These are phyloP conservation scores for Colletotrichum simmondsii DNA, from an alignment of 2,329 filamentous ascomycete genomes.

Conservation along the genomic window DNA sequence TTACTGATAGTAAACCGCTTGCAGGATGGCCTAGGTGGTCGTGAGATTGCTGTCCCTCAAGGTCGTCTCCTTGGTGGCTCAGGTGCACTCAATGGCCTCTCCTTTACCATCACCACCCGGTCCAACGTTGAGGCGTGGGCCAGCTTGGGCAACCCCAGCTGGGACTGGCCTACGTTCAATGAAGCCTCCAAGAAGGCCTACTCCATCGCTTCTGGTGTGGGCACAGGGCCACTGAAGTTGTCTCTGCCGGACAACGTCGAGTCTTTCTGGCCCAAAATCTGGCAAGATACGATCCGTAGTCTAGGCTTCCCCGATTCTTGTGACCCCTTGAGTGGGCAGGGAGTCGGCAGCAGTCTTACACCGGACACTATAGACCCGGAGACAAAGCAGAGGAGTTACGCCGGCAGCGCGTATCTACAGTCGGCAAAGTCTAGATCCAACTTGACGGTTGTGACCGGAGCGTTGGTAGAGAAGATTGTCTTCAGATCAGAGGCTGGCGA, in stretches of 20 bases:
- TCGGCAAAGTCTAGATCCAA: conserved; percentile 37
- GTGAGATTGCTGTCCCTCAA: conserved; percentile 37
- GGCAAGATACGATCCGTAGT: conserved; percentile 36
- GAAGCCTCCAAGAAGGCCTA: conserved; percentile 34
- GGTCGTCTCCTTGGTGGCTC: conserved; percentile 41
- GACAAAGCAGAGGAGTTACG: conserved; percentile 40
- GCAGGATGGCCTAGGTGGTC: conserved; percentile 32
- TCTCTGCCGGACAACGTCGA: conserved; percentile 32
- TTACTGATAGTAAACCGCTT: not conserved
- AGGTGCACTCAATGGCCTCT: conserved; percentile 42
- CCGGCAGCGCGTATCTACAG: conserved; percentile 38
- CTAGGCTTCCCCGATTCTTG: conserved; percentile 34
- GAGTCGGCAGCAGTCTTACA: conserved; percentile 31
- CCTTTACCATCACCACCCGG: conserved; percentile 38
- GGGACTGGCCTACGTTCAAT: conserved; percentile 39
- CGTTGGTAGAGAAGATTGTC: conserved; percentile 38
- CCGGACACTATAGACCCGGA: conserved; percentile 39
- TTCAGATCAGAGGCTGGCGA: conserved; percentile 33
- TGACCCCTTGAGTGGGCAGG: conserved; percentile 39
- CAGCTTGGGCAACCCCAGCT: conserved; percentile 41
- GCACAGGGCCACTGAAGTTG: conserved; percentile 33
- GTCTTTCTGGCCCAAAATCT: conserved; percentile 33
- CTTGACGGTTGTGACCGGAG: conserved; percentile 39
- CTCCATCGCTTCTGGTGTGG: conserved; percentile 15
- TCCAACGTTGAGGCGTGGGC: conserved; percentile 41